phyloP scores from a whole-genome alignment of 2,329 filamentous ascomycete genomes.

The Cladorrhinum sp. region DNA sequence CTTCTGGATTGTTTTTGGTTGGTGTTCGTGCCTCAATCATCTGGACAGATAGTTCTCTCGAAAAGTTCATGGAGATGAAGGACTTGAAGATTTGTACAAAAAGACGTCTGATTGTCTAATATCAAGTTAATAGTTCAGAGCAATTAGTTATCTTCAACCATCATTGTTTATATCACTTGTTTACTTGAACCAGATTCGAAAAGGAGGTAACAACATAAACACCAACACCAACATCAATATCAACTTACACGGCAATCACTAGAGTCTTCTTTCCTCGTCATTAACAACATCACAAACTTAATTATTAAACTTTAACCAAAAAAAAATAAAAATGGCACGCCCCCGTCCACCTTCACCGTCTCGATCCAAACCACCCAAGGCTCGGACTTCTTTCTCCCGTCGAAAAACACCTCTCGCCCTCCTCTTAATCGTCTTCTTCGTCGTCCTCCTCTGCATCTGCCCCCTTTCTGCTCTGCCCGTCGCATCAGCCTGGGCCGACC shows the following conservation, averaged over 20 bases:
- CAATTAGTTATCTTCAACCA: no score
- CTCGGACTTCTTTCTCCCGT: background rate
- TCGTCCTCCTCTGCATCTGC: conserved; percentile 24
- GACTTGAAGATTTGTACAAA: background rate
- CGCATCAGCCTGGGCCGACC: conserved; percentile 15
- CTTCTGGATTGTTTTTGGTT: conserved; percentile 2
- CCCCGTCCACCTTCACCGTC: background rate
- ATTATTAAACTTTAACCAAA: background rate
- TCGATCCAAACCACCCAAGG: background rate
- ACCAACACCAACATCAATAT: background rate
- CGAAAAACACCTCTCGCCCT: background rate
- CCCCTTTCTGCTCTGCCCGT: conserved; percentile 20
- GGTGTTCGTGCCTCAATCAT: background rate
- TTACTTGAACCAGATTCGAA: no score
- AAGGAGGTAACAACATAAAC: background rate
- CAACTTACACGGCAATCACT: background rate
- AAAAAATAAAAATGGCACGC: background rate
- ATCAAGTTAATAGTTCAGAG: no score
- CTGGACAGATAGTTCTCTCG: conserved; percentile 6
- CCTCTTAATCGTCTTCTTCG: conserved; percentile 14
- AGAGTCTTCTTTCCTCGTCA: no score
- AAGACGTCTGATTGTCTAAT: no score
- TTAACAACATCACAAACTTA: background rate
- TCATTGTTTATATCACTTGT: no score
- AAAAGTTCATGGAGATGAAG: background rate